Conservation (phyloP, 1,284 basidiomycete genomes). For the Austroboletus niveus region DNA sequence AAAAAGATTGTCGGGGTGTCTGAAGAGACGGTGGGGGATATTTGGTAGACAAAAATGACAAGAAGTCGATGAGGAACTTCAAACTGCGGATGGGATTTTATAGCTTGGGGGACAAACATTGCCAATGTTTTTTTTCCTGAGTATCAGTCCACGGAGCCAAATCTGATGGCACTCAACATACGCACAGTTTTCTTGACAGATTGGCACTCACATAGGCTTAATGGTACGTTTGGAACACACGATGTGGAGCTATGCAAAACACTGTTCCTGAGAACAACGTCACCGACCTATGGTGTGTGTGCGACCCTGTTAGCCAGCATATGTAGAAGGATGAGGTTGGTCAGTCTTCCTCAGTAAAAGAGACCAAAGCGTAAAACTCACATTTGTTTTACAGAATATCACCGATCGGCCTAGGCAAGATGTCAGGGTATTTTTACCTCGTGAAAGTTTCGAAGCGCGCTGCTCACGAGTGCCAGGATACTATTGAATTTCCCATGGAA, state of each 20-base stretch:
- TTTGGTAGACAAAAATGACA: too few relatives aligned
- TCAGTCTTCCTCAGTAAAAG: background rate
- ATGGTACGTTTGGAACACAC: constrained; percentile 4
- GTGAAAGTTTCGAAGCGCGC: too few relatives aligned
- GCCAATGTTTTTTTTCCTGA: constrained; percentile 5
- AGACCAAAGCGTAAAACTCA: too few relatives aligned
- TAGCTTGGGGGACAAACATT: constrained; percentile 9
- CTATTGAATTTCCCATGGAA: too few relatives aligned
- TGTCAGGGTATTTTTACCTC: too few relatives aligned
- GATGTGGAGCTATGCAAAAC: constrained; percentile 12
- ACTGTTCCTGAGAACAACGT: background rate
- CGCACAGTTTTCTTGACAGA: constrained; percentile 1
- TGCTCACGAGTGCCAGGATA: too few relatives aligned
- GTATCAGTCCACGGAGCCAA: background rate
- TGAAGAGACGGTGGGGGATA: constrained; percentile 10
- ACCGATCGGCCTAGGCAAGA: too few relatives aligned
- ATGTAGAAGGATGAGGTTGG: too few relatives aligned
- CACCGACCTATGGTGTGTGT: background rate
- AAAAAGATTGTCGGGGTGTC: constrained; percentile 40
- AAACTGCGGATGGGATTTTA: constrained; percentile 14
- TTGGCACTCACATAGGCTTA: constrained; percentile 7
- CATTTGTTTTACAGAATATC: too few relatives aligned
- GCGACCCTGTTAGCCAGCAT: background rate
- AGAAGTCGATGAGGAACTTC: constrained; percentile 10
- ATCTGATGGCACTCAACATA: constrained; percentile 10